Conservation (phyloP, 768 basidiomycete species). For the Mycena indigotica region DNA sequence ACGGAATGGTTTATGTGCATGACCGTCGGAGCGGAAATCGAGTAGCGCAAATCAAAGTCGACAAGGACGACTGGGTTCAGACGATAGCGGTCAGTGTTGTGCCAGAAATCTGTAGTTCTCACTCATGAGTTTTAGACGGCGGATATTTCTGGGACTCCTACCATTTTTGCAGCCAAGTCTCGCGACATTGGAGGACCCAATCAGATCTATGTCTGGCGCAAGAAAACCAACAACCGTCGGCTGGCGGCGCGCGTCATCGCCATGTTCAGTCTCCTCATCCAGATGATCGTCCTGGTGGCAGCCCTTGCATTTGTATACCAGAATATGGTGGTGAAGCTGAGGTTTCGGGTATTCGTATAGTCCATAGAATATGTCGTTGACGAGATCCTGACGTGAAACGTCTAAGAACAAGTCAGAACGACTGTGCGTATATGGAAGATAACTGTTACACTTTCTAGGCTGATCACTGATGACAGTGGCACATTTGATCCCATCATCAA, state of each 20-base stretch:
- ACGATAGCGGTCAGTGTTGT: conserved; percentile 7
- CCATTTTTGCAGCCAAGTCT: conserved; percentile 11
- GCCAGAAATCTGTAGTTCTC: background rate
- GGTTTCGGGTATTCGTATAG: no score
- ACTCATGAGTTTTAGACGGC: background rate
- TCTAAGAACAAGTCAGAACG: no score
- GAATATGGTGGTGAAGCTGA: no score
- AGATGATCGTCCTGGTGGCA: background rate
- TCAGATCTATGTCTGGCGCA: conserved; percentile 4
- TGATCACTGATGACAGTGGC: no score
- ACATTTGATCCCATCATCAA: no score
- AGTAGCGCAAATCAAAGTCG: conserved; percentile 1
- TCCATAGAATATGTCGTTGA: no score
- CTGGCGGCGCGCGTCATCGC: background rate
- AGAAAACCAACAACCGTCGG: background rate
- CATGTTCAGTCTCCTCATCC: background rate
- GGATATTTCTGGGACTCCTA: background rate
- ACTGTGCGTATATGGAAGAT: no score
- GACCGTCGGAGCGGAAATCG: conserved; percentile 4
- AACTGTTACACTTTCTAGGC: no score
- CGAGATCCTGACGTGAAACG: no score
- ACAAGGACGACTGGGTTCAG: conserved; percentile 6
- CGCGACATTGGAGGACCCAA: conserved; percentile 1
- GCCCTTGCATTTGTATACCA: background rate
- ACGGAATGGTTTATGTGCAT: conserved; percentile 19